phyloP scores from a whole-genome alignment of 75 land plant genomes.

The Picea glauca region DNA sequence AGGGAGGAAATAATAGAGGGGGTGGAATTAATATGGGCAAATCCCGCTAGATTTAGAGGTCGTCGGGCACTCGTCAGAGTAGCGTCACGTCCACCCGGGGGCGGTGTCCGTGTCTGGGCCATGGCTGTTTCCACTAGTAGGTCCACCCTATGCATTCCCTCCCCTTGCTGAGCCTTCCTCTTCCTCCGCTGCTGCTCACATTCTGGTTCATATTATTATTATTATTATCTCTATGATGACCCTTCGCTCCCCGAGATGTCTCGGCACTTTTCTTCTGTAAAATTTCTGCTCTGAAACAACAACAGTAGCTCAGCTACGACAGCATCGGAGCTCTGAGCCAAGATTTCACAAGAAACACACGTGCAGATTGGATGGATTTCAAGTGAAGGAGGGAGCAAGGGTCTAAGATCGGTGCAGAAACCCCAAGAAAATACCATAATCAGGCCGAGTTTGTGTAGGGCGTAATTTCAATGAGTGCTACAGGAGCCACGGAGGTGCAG shows the following conservation, averaged over 20 bases:
- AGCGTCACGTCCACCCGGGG: slow-evolving; percentile 5
- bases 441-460: neutral
- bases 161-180: neutral
- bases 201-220: neutral
- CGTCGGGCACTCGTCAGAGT: neutral
- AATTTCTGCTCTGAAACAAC: too few species aligned
- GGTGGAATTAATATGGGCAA: neutral
- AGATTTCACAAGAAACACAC: too few species aligned
- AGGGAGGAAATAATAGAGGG: neutral
- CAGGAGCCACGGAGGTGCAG: neutral
- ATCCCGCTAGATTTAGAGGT: neutral
- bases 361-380: neutral
- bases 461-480: neutral
- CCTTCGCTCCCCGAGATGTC: neutral
- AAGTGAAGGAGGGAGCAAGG: neutral
- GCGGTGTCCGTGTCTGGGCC: slow-evolving; percentile 10
- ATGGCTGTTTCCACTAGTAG: neutral
- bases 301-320: neutral
- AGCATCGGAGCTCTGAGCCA: too few species aligned
- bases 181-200: neutral
- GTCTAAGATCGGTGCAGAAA: too few species aligned
- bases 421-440: neutral
- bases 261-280: too few species aligned
- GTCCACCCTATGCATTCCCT: neutral
- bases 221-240: neutral